Evolutionary conservation across 768 basidiomycete genomes (phyloP).

Genomic region (Stropharia rugosoannulata): DNA sequence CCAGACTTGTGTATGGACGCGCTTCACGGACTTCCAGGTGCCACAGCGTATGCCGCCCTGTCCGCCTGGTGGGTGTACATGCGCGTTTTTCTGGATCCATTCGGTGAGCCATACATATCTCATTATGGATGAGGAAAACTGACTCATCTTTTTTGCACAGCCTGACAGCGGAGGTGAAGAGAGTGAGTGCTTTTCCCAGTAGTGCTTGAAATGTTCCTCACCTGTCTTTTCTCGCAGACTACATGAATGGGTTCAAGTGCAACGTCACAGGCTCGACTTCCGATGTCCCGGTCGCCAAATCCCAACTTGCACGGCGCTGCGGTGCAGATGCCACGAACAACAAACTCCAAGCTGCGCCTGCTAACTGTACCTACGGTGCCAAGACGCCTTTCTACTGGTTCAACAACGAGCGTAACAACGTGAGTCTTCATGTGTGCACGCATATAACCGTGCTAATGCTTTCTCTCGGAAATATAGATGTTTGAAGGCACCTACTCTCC

Average conservation of each 20-base stretch:
- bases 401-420: slow-evolving; percentile 61
- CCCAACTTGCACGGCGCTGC: slow-evolving; percentile 65
- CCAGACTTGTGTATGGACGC: slow-evolving; percentile 71
- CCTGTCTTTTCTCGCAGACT: slow-evolving; percentile 36
- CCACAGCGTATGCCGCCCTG: slow-evolving; percentile 70
- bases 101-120: slow-evolving; percentile 31
- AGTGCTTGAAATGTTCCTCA: background rate
- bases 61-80: slow-evolving; percentile 60
- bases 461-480: slow-evolving; percentile 41
- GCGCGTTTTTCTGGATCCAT: slow-evolving; percentile 78
- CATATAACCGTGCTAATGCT: background rate
- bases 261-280: slow-evolving; percentile 55
- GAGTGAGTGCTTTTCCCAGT: slow-evolving; percentile 37
- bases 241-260: slow-evolving; percentile 78
- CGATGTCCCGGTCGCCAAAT: slow-evolving; percentile 46
- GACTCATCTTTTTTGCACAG: slow-evolving; percentile 11
- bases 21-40: slow-evolving; percentile 69
- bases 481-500: slow-evolving; percentile 62
- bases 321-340: slow-evolving; percentile 53
- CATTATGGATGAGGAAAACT: background rate
- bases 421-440: slow-evolving; percentile 25
- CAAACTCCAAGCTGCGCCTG: slow-evolving; percentile 41
- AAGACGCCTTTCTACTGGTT: slow-evolving; percentile 74
- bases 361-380: slow-evolving; percentile 73
- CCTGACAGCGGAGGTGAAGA: slow-evolving; percentile 61